These are phyloP conservation scores for Eutrema yunnanense DNA, from an alignment of 345 rosid species.

Conservation along the genomic window DNA sequence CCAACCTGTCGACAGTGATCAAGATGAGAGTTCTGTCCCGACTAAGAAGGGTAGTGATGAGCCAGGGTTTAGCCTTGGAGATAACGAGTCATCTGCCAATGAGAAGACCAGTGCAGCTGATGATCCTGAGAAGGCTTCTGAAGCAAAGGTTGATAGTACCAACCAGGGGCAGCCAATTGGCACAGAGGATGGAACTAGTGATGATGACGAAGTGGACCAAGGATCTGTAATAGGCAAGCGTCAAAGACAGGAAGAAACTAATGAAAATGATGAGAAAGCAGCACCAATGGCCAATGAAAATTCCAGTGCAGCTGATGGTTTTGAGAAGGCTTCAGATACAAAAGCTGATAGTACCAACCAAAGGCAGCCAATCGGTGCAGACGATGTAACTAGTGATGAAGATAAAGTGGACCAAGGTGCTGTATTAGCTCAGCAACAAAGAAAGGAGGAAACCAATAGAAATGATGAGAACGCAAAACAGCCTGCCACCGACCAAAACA, in stretches of 20 bases:
- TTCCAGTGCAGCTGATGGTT: constrained; percentile 28
- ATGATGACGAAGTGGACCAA: constrained; percentile 34
- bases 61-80: constrained; percentile 33
- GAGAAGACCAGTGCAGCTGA: constrained; percentile 39
- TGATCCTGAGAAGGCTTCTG: constrained; percentile 35
- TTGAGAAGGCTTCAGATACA: constrained; percentile 37
- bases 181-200: constrained; percentile 30
- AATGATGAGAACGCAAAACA: constrained; percentile 40
- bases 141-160: constrained; percentile 27
- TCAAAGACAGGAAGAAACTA: constrained; percentile 37
- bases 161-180: constrained; percentile 33
- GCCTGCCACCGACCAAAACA: constrained; percentile 43
- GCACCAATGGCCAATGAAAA: constrained; percentile 32
- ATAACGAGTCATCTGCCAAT: constrained; percentile 28
- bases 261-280: constrained; percentile 43
- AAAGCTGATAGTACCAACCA: constrained; percentile 23
- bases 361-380: constrained; percentile 30
- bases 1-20: constrained; percentile 25
- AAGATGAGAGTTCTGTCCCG: constrained; percentile 36
- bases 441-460: constrained; percentile 34
- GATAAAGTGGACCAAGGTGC: constrained; percentile 37
- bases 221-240: constrained; percentile 31
- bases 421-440: constrained; percentile 32
- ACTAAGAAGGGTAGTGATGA: constrained; percentile 34
- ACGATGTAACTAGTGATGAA: constrained; percentile 31